phyloP scores from a whole-genome alignment of 2,329 filamentous ascomycete genomes.

The Hypoxylon sp. region DNA sequence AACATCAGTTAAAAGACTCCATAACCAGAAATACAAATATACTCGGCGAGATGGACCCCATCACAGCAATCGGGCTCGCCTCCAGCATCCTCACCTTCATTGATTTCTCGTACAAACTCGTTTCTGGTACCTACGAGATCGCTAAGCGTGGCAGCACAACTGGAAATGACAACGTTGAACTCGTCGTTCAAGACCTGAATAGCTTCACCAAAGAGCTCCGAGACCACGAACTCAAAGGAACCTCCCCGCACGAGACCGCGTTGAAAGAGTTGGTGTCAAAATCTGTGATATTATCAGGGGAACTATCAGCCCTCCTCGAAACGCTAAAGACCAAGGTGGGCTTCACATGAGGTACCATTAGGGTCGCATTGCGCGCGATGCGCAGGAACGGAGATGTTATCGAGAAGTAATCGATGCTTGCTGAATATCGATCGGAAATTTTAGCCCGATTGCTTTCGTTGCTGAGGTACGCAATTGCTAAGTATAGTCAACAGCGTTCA shows the following conservation, averaged over 20 bases:
- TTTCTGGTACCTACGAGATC: slow-evolving; percentile 12
- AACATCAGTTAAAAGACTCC: too few relatives aligned
- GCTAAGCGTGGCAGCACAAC: slow-evolving; percentile 4
- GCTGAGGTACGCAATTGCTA: slow-evolving; percentile 8
- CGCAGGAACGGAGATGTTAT: slow-evolving; percentile 5
- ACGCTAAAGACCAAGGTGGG: background rate
- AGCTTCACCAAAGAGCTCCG: background rate
- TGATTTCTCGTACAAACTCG: slow-evolving; percentile 24
- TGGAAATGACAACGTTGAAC: slow-evolving; percentile 6
- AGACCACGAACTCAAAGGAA: slow-evolving; percentile 2
- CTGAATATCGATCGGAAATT: slow-evolving; percentile 16
- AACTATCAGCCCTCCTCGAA: slow-evolving; percentile 7
- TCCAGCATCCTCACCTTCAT: slow-evolving; percentile 37
- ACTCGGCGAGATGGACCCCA: slow-evolving; percentile 32
- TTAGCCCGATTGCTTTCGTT: slow-evolving; percentile 6
- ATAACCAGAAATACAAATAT: background rate
- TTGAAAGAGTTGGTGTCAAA: slow-evolving; percentile 7
- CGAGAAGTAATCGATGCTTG: slow-evolving; percentile 8
- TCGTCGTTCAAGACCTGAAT: background rate
- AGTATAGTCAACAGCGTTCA: background rate
- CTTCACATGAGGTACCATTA: background rate
- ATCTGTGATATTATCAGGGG: background rate
- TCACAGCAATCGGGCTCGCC: slow-evolving; percentile 58
- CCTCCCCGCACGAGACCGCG: slow-evolving; percentile 5
- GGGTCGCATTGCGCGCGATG: slow-evolving; percentile 3